Percentiles rank a stretch among this genome's conserved stretches.
phyloP scores from a whole-genome alignment of 2,329 filamentous ascomycete genomes.

The Penicillium sp. region DNA sequence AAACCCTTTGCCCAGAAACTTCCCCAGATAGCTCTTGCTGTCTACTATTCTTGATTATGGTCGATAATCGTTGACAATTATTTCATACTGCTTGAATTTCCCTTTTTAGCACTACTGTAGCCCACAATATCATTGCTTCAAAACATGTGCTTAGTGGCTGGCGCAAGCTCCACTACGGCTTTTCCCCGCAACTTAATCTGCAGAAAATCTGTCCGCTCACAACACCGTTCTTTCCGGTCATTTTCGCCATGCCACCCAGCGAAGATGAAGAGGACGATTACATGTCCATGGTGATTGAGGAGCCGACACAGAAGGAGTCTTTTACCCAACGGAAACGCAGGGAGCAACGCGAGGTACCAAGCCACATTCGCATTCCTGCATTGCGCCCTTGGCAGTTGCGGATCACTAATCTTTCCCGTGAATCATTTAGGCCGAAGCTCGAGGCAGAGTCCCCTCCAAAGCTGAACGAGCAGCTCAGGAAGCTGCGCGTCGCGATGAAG shows the following conservation, averaged over 20 bases:
- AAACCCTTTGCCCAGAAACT: no score
- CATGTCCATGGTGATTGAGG: constrained; percentile 90
- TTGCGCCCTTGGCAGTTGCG: constrained; percentile 37
- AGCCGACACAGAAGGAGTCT: constrained; percentile 62
- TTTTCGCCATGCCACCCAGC: constrained; percentile 9
- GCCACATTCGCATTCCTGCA: constrained; percentile 8
- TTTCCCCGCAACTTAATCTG: constrained; percentile 2
- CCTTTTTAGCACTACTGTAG: no score
- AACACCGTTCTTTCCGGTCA: neutral
- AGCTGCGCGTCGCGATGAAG: constrained; percentile 69
- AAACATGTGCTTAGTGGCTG: neutral
- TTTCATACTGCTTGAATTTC: no score
- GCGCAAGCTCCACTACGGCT: neutral
- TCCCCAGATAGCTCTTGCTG: no score
- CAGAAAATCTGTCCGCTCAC: neutral
- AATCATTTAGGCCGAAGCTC: constrained; percentile 60
- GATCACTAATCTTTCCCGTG: constrained; percentile 41
- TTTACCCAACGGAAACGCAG: constrained; percentile 60
- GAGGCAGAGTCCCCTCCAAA: constrained; percentile 70
- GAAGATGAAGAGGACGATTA: constrained; percentile 89
- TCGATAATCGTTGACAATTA: no score
- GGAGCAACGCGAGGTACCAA: constrained; percentile 50
- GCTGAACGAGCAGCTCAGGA: constrained; percentile 76
- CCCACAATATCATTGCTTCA: no score
- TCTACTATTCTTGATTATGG: no score